A percentile compares a stretch with the other conserved stretches of the same genome.
Conservation (phyloP, 768 basidiomycete species). For the Lactarius indigo region DNA sequence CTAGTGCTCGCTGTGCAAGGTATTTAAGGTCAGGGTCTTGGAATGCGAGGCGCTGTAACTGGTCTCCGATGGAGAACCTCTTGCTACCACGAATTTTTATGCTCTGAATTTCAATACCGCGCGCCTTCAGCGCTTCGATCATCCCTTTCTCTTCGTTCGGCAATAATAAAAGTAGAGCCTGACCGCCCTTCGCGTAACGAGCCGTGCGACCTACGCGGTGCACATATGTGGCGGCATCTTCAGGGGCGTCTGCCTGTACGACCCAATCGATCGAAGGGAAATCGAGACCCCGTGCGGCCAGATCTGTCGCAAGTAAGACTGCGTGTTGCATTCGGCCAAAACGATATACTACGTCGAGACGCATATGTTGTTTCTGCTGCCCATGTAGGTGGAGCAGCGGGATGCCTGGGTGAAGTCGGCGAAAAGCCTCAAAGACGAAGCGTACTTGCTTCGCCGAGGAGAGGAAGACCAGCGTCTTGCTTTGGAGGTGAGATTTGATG, state of each 20-base stretch:
- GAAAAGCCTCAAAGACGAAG: conserved; percentile 93
- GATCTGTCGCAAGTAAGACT: conserved; percentile 91
- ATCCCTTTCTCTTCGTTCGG: conserved; percentile 96
- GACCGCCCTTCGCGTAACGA: conserved; percentile 86
- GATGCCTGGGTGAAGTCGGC: conserved; percentile 91
- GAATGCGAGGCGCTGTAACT: conserved; percentile 90
- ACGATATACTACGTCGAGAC: conserved; percentile 76
- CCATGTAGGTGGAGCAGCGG: conserved; percentile 93
- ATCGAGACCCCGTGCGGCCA: conserved; percentile 93
- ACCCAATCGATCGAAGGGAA: conserved; percentile 98
- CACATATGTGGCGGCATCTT: conserved; percentile 97
- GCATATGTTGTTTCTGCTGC: conserved; percentile 92
- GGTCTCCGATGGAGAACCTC: conserved; percentile 77
- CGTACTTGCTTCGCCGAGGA: conserved; percentile 97
- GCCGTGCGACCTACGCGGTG: conserved; percentile 96
- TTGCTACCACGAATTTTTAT: conserved; percentile 91
- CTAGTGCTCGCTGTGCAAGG: conserved; percentile 89
- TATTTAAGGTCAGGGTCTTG: conserved; percentile 97
- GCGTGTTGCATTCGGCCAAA: conserved; percentile 82
- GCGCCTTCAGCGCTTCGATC: conserved; percentile 63
- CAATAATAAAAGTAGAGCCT: conserved; percentile 73
- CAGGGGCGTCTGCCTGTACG: conserved; percentile 90
- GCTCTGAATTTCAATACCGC: conserved; percentile 65
- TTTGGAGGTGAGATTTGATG: conserved; percentile 88
- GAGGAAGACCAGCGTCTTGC: conserved; percentile 90